These are phyloP conservation scores for Ogataea salicorniae DNA, from an alignment of 805 yeast genomes.

Conservation along the genomic window DNA sequence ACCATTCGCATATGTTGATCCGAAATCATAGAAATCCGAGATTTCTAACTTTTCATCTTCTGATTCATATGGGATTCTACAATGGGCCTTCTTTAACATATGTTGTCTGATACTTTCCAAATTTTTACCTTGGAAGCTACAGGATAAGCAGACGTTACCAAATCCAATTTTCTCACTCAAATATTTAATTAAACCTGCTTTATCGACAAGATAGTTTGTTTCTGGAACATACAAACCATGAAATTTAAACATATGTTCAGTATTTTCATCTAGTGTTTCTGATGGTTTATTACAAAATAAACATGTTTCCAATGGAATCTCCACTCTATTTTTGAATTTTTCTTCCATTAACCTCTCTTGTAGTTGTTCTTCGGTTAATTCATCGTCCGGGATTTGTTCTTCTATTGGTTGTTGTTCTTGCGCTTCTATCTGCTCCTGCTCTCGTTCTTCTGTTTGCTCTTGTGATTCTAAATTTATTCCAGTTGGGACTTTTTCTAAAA, in stretches of 20 bases:
- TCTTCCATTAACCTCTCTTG: constrained; percentile 39
- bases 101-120: constrained; percentile 88
- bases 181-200: constrained; percentile 66
- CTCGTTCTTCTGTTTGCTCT: too few relatives aligned
- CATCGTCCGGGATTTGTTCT: constrained; percentile 14
- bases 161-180: constrained; percentile 75
- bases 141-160: constrained; percentile 79
- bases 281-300: constrained; percentile 41
- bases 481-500: constrained; percentile 14
- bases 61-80: constrained; percentile 81
- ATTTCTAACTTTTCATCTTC: constrained; percentile 72
- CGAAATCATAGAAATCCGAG: constrained; percentile 79
- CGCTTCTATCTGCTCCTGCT: constrained; percentile 4
- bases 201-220: constrained; percentile 57
- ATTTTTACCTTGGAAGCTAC: constrained; percentile 79
- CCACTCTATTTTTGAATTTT: constrained; percentile 41
- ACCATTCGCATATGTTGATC: constrained; percentile 43
- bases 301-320: constrained; percentile 46
- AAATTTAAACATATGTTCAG: constrained; percentile 67
- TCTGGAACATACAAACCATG: constrained; percentile 93
- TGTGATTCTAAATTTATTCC: constrained; percentile 1
- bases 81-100: constrained; percentile 79
- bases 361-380: constrained; percentile 36
- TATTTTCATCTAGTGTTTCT: constrained; percentile 36
- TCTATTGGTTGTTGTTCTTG: constrained; percentile 12